These are phyloP conservation scores for Bifiguratus adelaidae DNA, from an alignment of 192 early-diverging fungal species.

Conservation along the genomic window DNA sequence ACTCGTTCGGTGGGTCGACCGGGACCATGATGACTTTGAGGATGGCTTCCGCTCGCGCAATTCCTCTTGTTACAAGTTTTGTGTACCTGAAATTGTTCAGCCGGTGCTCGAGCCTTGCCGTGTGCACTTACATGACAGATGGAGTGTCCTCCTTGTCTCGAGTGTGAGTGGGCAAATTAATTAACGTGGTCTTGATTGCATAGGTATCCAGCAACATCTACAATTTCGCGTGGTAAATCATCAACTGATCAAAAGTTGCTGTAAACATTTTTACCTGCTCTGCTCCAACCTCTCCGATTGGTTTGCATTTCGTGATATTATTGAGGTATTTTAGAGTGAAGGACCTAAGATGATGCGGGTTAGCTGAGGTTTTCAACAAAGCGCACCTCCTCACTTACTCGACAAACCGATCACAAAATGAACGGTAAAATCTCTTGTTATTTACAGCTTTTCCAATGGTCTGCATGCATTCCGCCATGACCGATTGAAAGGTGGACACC, in stretches of 20 bases:
- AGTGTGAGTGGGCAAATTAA: no score
- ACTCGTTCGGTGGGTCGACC: conserved; percentile 67
- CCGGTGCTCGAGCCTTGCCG: no score
- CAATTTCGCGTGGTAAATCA: no score
- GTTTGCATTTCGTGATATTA: conserved; percentile 65
- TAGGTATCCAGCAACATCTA: conserved; percentile 89
- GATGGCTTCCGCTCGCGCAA: conserved; percentile 74
- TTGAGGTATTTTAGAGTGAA: conserved; percentile 58
- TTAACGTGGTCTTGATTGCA: conserved; percentile 73
- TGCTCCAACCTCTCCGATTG: conserved; percentile 88
- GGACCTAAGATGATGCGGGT: conserved; percentile 27
- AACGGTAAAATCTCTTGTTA: conserved; percentile 66
- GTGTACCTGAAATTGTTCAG: no score
- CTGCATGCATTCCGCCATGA: conserved; percentile 40
- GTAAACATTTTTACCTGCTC: conserved; percentile 55
- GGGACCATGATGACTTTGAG: conserved; percentile 87
- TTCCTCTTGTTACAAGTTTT: conserved; percentile 74
- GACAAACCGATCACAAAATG: conserved; percentile 88
- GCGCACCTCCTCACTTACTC: conserved; percentile 42
- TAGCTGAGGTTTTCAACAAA: not conserved
- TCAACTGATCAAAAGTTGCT: not conserved
- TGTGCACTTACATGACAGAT: no score
- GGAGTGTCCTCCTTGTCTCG: no score
- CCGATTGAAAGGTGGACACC: conserved; percentile 53
- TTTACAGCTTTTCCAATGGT: conserved; percentile 52